phyloP scores from a whole-genome alignment of 345 rosid genomes.

The Eucalyptus microcorys region DNA sequence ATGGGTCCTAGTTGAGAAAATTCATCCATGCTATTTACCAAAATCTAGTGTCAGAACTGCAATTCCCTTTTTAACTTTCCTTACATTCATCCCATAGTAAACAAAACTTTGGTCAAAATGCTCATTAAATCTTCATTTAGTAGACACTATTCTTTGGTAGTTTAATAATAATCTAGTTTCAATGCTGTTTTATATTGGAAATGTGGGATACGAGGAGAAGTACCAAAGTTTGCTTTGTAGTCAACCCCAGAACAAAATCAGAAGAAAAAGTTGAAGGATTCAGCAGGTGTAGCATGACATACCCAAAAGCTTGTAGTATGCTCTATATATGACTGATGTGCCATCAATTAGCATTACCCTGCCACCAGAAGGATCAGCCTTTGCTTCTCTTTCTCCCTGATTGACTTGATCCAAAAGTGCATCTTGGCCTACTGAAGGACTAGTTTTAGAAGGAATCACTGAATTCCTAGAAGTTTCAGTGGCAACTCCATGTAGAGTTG shows the following conservation, averaged over 20 bases:
- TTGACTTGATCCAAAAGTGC: constrained; percentile 6
- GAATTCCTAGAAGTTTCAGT: constrained; percentile 7
- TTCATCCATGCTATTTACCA: not conserved
- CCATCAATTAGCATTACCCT: constrained; percentile 97
- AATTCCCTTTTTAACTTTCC: not conserved
- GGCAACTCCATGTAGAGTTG: constrained; percentile 9
- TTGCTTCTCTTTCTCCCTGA: constrained; percentile 16
- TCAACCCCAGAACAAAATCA: not conserved
- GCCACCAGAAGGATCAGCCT: constrained; percentile 29
- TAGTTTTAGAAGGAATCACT: constrained; percentile 13
- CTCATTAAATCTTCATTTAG: not conserved
- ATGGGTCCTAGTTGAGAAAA: not conserved
- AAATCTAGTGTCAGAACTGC: not conserved
- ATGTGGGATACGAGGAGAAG: not conserved
- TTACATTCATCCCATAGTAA: not conserved
- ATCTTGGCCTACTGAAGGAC: constrained; percentile 3
- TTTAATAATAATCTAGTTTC: not conserved
- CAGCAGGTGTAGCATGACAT: not conserved
- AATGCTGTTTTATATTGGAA: not conserved
- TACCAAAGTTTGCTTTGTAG: not conserved
- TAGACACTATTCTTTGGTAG: not conserved
- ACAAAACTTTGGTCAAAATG: not conserved
- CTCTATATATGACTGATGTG: constrained; percentile 83
- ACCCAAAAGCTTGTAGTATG: constrained; percentile 97
- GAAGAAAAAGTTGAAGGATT: not conserved